Conservation (phyloP, 1,284 basidiomycete genomes). For the Taiwanofungus camphoratus region DNA sequence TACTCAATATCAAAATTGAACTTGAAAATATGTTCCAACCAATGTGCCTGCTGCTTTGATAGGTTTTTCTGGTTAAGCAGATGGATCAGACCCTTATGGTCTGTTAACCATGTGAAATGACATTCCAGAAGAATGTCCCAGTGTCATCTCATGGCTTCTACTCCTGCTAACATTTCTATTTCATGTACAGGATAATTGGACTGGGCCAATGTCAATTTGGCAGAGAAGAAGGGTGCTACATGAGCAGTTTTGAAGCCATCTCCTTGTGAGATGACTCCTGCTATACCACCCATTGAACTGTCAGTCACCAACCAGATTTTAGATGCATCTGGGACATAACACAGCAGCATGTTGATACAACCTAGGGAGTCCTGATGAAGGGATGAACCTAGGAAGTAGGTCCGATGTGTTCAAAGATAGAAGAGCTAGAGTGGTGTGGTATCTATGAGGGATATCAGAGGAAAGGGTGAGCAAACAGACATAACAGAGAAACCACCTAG, state of each 20-base stretch:
- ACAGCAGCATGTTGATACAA: slow-evolving; percentile 18
- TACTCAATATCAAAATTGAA: slow-evolving; percentile 22
- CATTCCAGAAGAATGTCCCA: slow-evolving; percentile 16
- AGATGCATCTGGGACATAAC: slow-evolving; percentile 14
- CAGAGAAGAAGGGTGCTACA: slow-evolving; percentile 21
- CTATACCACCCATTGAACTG: slow-evolving; percentile 6
- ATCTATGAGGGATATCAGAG: too few relatives aligned
- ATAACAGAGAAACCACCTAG: slow-evolving; percentile 14
- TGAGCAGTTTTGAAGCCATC: slow-evolving; percentile 6
- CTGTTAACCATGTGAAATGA: slow-evolving; percentile 18
- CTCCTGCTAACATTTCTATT: slow-evolving; percentile 24
- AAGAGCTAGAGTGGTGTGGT: too few relatives aligned
- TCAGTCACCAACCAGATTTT: slow-evolving; percentile 15
- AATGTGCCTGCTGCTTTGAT: slow-evolving; percentile 17
- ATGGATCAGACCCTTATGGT: slow-evolving; percentile 21
- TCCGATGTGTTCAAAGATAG: too few relatives aligned
- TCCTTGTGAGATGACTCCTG: slow-evolving; percentile 17
- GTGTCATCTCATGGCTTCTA: slow-evolving; percentile 25
- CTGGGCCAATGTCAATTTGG: slow-evolving; percentile 27
- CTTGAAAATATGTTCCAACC: slow-evolving; percentile 18
- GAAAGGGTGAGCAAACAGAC: too few relatives aligned
- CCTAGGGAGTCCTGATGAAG: slow-evolving; percentile 25
- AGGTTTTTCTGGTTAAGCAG: slow-evolving; percentile 19
- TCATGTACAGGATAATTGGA: slow-evolving; percentile 14
- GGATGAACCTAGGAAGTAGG: too few relatives aligned